A percentile compares a stretch with the other conserved stretches of the same genome.
Evolutionary conservation across 805 yeast species (phyloP).

Genomic region (Phaffomyces opuntiae): DNA sequence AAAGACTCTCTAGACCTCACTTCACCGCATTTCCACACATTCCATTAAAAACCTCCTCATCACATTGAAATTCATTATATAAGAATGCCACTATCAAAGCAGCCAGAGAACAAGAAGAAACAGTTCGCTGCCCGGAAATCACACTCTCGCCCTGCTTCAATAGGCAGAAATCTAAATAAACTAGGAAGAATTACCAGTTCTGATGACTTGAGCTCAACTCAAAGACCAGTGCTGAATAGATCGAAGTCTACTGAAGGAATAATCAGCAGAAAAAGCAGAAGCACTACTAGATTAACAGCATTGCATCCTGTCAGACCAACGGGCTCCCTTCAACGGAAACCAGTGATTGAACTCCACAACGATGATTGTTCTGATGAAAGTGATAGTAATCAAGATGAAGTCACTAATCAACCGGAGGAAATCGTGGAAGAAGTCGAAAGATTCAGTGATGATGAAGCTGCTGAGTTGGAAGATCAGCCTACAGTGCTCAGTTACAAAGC

Average conservation of each 20-base stretch:
- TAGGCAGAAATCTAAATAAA: conserved; percentile 21
- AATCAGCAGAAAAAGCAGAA: conserved; percentile 12
- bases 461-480: not conserved
- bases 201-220: conserved; percentile 14
- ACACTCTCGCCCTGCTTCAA: conserved; percentile 21
- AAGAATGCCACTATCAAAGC: conserved; percentile 4
- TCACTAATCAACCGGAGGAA: conserved; percentile 8
- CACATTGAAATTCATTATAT: not conserved
- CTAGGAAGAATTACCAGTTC: conserved; percentile 16
- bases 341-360: conserved; percentile 12
- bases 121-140: conserved; percentile 17
- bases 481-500: conserved; percentile 16
- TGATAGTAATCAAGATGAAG: not conserved
- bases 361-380: conserved; percentile 9
- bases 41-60: not conserved
- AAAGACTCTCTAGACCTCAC: not conserved
- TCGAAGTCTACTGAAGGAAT: conserved; percentile 20
- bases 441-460: conserved; percentile 16
- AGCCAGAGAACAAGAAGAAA: conserved; percentile 13
- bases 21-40: not conserved
- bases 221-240: conserved; percentile 17
- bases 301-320: conserved; percentile 18
- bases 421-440: conserved; percentile 19
- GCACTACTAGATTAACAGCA: conserved; percentile 17
- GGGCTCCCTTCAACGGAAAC: conserved; percentile 15